Conservation (phyloP, 2,329 filamentous ascomycete species). For the Cladosporium halotolerans region DNA sequence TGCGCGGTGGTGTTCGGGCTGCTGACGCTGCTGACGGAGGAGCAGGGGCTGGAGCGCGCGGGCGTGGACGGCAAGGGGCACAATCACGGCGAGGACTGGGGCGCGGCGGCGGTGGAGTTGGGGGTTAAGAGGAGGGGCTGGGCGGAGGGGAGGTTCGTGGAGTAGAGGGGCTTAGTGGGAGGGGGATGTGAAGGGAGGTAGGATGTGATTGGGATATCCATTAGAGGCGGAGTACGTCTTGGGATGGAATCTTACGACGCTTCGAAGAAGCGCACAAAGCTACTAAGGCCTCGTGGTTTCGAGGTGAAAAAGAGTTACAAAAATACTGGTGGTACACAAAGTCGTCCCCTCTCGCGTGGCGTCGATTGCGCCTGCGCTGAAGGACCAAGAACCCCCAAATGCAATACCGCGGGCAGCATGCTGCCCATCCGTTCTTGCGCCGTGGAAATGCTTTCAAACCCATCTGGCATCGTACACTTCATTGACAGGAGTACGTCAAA, state of each 20-base stretch:
- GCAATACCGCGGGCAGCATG: no score
- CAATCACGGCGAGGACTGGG: conserved; percentile 98
- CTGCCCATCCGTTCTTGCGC: background rate
- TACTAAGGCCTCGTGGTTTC: no score
- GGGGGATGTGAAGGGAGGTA: conserved; percentile 7
- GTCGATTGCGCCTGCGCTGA: no score
- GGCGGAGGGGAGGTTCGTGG: conserved; percentile 61
- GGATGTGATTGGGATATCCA: background rate
- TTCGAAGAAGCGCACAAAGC: no score
- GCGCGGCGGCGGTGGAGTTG: conserved; percentile 87
- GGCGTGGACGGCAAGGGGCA: conserved; percentile 62
- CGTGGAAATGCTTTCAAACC: background rate
- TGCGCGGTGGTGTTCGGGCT: conserved; percentile 89
- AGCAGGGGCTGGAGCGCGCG: conserved; percentile 79
- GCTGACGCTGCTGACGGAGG: conserved; percentile 79
- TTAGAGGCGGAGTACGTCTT: background rate
- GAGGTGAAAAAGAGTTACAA: background rate
- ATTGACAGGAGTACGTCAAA: no score
- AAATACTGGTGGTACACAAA: conserved; percentile 1
- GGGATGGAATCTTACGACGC: background rate
- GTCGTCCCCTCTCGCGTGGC: background rate
- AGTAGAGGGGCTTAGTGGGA: conserved; percentile 25
- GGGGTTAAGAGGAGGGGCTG: conserved; percentile 80
- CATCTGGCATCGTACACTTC: no score
- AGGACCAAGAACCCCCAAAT: no score